Percentiles rank a stretch among this genome's conserved stretches.
phyloP scores from a whole-genome alignment of 768 basidiomycete genomes.

The Leucocoprinus birnbaumii region DNA sequence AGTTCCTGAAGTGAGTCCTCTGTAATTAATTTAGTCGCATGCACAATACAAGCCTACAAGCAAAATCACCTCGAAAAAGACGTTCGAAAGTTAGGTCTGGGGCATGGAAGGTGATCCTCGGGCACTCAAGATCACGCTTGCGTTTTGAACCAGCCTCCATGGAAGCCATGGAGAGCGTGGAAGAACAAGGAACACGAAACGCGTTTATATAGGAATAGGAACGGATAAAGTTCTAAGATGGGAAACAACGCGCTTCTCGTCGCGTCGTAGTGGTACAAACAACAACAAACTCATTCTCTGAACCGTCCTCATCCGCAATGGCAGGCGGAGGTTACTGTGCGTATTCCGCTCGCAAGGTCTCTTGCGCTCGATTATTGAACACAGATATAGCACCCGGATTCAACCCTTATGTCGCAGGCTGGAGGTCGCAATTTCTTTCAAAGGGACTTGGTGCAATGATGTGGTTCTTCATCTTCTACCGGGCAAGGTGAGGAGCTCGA shows the following conservation, averaged over 20 bases:
- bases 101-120: conserved; percentile 44
- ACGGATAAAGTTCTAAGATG: conserved; percentile 2
- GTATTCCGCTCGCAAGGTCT: conserved; percentile 4
- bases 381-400: conserved; percentile 66
- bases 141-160: conserved; percentile 41
- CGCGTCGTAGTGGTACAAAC: conserved; percentile 25
- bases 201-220: background rate
- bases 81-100: conserved; percentile 46
- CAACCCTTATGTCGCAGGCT: conserved; percentile 82
- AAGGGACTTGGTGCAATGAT: conserved; percentile 89
- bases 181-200: conserved; percentile 9
- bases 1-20: conserved; percentile 61
- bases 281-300: conserved; percentile 28
- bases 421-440: conserved; percentile 72
- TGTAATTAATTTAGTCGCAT: conserved; percentile 23
- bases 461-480: conserved; percentile 99
- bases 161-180: conserved; percentile 6
- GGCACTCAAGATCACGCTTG: conserved; percentile 35
- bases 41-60: background rate
- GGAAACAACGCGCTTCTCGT: conserved; percentile 7
- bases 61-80: conserved; percentile 46
- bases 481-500: conserved; percentile 66
- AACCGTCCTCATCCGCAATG: conserved; percentile 29
- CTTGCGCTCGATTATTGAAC: conserved; percentile 9
- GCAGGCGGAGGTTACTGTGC: conserved; percentile 36